Percentiles rank a stretch among this genome's conserved stretches.
These are phyloP conservation scores for Pichia terricola DNA, from an alignment of 1,139 yeast species.

Conservation along the genomic window DNA sequence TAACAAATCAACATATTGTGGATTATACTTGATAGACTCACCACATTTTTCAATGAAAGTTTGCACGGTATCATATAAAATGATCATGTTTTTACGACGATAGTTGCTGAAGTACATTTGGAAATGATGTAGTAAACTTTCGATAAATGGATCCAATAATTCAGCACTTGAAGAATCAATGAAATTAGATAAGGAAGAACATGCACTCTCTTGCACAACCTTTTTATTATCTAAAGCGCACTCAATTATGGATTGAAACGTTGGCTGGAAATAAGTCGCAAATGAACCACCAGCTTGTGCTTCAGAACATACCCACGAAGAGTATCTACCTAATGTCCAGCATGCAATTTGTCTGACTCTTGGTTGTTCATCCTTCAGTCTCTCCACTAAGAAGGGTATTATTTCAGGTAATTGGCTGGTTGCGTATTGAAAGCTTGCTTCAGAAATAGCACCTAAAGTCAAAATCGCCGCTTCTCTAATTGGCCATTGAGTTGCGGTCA, in stretches of 20 bases:
- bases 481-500: conserved; percentile 71
- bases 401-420: conserved; percentile 67
- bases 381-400: conserved; percentile 76
- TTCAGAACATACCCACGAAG: conserved; percentile 70
- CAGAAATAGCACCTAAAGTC: conserved; percentile 92
- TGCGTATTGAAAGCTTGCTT: conserved; percentile 71
- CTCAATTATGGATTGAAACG: conserved; percentile 62
- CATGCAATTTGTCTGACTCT: conserved; percentile 88
- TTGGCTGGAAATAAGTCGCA: conserved; percentile 63
- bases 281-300: conserved; percentile 53
- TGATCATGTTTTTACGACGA: conserved; percentile 72
- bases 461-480: conserved; percentile 86
- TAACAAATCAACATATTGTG: conserved; percentile 48
- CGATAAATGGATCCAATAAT: conserved; percentile 47
- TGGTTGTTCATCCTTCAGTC: conserved; percentile 67
- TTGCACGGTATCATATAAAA: conserved; percentile 86
- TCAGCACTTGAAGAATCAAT: conserved; percentile 66
- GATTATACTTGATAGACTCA: conserved; percentile 39
- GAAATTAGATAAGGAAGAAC: conserved; percentile 75
- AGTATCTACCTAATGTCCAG: conserved; percentile 87
- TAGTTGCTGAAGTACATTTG: conserved; percentile 65
- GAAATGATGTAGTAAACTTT: conserved; percentile 60
- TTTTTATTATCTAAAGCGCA: conserved; percentile 78
- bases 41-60: conserved; percentile 78
- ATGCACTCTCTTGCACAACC: conserved; percentile 91